Base-by-base conservation (phyloP, 192 early-diverging fungal genomes). In the Mortierella antarctica region DNA sequence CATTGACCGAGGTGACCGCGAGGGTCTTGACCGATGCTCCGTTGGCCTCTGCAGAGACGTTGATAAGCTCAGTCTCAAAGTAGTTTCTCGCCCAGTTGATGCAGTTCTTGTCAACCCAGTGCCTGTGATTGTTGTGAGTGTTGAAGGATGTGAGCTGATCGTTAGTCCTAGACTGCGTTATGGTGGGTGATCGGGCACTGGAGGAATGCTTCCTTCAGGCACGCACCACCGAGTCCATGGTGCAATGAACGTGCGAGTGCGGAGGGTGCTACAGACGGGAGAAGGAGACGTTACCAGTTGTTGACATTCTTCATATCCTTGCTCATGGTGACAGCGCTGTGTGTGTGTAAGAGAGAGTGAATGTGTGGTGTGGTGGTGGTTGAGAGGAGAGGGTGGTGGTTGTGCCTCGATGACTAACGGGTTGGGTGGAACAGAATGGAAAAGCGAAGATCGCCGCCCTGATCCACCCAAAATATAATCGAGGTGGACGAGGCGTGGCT, bases 41-140 rank as follows among this genome's bases (percentile, higher is more conserved):
- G 23, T 87, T 87, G 31, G 87, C 78, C 44, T 88, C 86, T 6
- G 82, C 87, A 14, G 83, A 52, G 15, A 91, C 62, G 57, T 87
- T 88, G 23, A 71, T 82, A 44, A 98, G 86, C 70, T 90, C 78
- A 39, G 86, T 71, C 17, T 89, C 84, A 55, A 99, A 89, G 83
- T 97, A 97, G 21, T 86, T 87, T 61, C 94, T 92, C 60, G 96
- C 91, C 96, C 96, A 99, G 39, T 87, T 91, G 47, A 96, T 71
- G 79, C 95, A 97, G 90, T 97, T 96, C 87, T 96, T 97, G 75
- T 80, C 77, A 80, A 80, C 77, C 77, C 77, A 80, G 60, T 80
- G 77, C 77, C 77, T 79, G 56, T 45, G 20, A 18, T 10, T 14
- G n/a, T 11, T 79, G 56, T 45, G 20, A 18, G 1, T 14, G n/a